A percentile compares a stretch with the other conserved stretches of the same genome.
phyloP scores from a whole-genome alignment of 352 stramenopile genomes.

The Globisporangium nunn region DNA sequence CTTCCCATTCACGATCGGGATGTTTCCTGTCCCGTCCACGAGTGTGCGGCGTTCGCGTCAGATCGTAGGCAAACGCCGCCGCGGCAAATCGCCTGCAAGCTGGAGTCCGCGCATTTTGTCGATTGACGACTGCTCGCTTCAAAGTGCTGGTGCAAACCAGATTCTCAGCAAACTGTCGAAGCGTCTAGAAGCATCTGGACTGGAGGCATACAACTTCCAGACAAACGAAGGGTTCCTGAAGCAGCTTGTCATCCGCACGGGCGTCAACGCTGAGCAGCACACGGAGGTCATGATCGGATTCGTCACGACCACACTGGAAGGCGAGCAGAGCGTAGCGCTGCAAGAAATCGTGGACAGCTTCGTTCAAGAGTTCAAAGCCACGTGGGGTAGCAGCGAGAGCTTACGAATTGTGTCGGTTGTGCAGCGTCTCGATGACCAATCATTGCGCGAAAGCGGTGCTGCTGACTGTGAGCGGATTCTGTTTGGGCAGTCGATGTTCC shows the following conservation, averaged over 20 bases:
- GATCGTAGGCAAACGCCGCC: slow-evolving; percentile 24
- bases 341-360: slow-evolving; percentile 26
- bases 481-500: slow-evolving; percentile 32
- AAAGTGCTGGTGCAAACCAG: slow-evolving; percentile 31
- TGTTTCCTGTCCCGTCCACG: slow-evolving; percentile 55
- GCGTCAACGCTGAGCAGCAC: slow-evolving; percentile 13
- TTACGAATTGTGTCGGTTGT: slow-evolving; percentile 47
- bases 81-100: slow-evolving; percentile 19
- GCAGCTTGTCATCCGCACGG: slow-evolving; percentile 56
- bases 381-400: not conserved
- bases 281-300: slow-evolving; percentile 63
- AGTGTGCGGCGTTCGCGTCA: slow-evolving; percentile 33
- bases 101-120: slow-evolving; percentile 68
- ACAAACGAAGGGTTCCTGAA: slow-evolving; percentile 55
- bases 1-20: slow-evolving; percentile 52
- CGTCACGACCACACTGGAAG: slow-evolving; percentile 43
- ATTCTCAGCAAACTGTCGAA: slow-evolving; percentile 31
- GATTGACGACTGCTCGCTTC: slow-evolving; percentile 51
- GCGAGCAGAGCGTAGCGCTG: slow-evolving; percentile 24
- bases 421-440: slow-evolving; percentile 53
- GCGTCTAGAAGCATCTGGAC: slow-evolving; percentile 17
- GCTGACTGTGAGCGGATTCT: slow-evolving; percentile 28
- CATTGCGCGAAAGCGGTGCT: slow-evolving; percentile 20
- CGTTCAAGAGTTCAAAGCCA: slow-evolving; percentile 13
- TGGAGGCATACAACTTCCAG: slow-evolving; percentile 58